Evolutionary conservation across 371 early-diverging fungal genomes (phyloP), one percentile per base, ranked within the genome.

Genomic region (Mycotypha africana): DNA sequence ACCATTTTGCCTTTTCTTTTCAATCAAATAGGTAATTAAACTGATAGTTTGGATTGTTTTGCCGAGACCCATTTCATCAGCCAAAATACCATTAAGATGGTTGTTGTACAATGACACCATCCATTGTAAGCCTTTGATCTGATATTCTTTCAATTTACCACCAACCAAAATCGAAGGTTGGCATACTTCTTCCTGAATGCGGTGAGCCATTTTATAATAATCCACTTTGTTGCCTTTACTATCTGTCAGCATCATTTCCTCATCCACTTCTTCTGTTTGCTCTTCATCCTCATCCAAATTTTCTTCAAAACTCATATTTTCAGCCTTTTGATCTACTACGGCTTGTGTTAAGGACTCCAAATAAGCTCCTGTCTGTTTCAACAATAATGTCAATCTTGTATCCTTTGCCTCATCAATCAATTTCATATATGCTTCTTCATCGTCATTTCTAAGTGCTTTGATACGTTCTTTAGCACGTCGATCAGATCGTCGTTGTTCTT

Each of bases 31-130:
- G 17, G 93, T 88, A 39, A 99, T 81, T 33, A 99, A 75, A 31
- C 98, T 91, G 38, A 99, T 92, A 5, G 99, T 97, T 67, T 99
- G 99, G 49, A 99, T 92, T 3, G 95, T 94, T 71, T 96, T 94
- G 19, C 95, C 96, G 12, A 95, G 65, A 22, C 95, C 94, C 99
- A 98, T 99, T 77, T 98, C 98, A 67, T 98, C 99, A 0, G 97
- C 97, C 56, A 99, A 65, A 50, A 99, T 99, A 30, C 99, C 98
- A 67, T 95, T 95, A 55, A 94, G 65, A 24, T 88, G 67, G 59
- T 97, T 97, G 62, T 97, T 94, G 76, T 97, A 98, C 31, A 98
- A 70, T 10, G 95, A 93, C 12, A 94, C 85, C 88, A 99, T 93
- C 99, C 99, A 99, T 71, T 99, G 88, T 7, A 99, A 76, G 35